A percentile compares a stretch with the other conserved stretches of the same genome.
Evolutionary conservation across 192 early-diverging fungal species (phyloP).

Genomic region (Coemansia sp.): DNA sequence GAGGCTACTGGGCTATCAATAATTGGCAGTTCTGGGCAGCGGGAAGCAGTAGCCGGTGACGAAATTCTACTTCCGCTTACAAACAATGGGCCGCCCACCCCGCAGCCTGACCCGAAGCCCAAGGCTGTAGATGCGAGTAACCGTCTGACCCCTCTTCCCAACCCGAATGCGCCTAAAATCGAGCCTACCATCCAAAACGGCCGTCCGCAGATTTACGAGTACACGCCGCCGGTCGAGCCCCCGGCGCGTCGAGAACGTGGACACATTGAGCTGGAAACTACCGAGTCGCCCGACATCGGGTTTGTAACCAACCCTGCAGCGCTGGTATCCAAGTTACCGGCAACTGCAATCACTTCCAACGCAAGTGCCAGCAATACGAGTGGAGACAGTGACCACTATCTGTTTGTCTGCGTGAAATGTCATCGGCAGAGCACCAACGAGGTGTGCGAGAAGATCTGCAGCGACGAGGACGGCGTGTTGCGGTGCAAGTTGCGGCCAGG

Average conservation of each 20-base stretch:
- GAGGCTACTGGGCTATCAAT: slow-evolving; percentile 1
- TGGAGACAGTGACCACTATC: slow-evolving; percentile 33
- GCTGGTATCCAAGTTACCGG: slow-evolving; percentile 7
- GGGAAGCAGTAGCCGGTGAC: slow-evolving; percentile 14
- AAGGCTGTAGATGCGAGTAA: slow-evolving; percentile 23
- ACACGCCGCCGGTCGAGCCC: slow-evolving; percentile 21
- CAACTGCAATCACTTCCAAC: not conserved
- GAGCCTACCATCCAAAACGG: slow-evolving; percentile 29
- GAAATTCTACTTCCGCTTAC: slow-evolving; percentile 42
- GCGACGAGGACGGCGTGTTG: slow-evolving; percentile 49
- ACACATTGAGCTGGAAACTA: slow-evolving; percentile 46
- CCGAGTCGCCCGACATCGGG: slow-evolving; percentile 42
- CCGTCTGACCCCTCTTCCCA: slow-evolving; percentile 41
- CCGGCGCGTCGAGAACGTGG: slow-evolving; percentile 22
- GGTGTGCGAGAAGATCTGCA: slow-evolving; percentile 54
- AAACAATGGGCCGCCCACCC: slow-evolving; percentile 12
- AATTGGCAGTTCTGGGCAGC: slow-evolving; percentile 20
- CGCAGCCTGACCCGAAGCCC: slow-evolving; percentile 15
- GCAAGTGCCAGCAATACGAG: not conserved
- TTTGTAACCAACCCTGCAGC: slow-evolving; percentile 49
- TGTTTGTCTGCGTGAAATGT: slow-evolving; percentile 54
- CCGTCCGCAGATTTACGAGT: slow-evolving; percentile 42
- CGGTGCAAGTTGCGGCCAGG: slow-evolving; percentile 49
- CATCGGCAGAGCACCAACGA: slow-evolving; percentile 52
- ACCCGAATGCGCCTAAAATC: slow-evolving; percentile 46